Percentiles rank a stretch among this genome's conserved stretches.
Evolutionary conservation across 169 alveolate species (phyloP).

Genomic region (Eimeria acervulina): DNA sequence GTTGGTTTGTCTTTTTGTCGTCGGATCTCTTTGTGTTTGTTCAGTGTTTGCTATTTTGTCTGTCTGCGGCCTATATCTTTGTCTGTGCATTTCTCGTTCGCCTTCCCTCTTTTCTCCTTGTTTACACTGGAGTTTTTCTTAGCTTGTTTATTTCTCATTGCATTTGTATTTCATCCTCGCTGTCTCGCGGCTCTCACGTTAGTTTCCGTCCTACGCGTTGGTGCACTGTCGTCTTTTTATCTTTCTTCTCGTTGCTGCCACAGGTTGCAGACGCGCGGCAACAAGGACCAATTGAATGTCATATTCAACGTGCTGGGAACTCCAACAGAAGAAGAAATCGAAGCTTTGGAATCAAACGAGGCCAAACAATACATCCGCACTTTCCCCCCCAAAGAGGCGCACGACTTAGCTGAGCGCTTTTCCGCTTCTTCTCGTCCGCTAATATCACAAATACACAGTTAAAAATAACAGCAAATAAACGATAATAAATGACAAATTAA

Average conservation of each 20-base stretch:
- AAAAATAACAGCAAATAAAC: background rate
- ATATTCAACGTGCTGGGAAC: conserved; percentile 98
- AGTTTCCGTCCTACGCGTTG: no score
- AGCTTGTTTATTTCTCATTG: background rate
- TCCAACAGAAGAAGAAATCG: conserved; percentile 97
- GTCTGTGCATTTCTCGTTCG: background rate
- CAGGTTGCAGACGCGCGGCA: conserved; percentile 91
- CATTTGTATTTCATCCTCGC: no score
- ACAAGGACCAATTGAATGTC: conserved; percentile 97
- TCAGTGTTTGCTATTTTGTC: background rate
- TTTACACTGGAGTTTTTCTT: background rate
- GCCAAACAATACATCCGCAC: conserved; percentile 91
- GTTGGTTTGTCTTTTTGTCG: background rate
- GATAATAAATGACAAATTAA: background rate
- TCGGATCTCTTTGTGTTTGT: background rate
- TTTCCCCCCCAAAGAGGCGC: conserved; percentile 90
- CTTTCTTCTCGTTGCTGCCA: background rate
- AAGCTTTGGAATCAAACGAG: conserved; percentile 92
- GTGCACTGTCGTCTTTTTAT: no score
- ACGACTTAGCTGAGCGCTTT: conserved; percentile 89
- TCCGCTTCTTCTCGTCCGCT: conserved; percentile 92
- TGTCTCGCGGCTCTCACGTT: no score
- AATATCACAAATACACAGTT: background rate
- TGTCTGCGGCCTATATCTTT: background rate
- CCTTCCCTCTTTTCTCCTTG: background rate